phyloP scores from a whole-genome alignment of 225 moss, liverwort and hornwort genomes.

The Physcomitrium patens region DNA sequence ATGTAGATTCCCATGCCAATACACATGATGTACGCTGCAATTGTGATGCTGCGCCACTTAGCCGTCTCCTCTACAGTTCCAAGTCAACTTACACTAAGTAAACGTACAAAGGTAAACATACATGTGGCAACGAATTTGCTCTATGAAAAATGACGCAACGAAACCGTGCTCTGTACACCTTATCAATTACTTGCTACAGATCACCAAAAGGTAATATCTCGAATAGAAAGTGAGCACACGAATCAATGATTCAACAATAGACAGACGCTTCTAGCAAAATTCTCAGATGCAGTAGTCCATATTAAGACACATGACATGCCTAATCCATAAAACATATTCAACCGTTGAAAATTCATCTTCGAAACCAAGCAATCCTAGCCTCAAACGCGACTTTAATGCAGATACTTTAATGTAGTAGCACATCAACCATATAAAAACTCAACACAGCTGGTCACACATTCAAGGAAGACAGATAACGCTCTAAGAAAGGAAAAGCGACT shows the following conservation, averaged over 20 bases:
- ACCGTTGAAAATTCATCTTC: not conserved
- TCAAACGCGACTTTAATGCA: not conserved
- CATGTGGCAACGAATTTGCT: not conserved
- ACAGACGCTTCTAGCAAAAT: slow-evolving; percentile 8
- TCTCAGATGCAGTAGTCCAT: not conserved
- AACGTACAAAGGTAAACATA: not conserved
- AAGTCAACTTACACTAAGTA: slow-evolving; percentile 8
- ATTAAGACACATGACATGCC: slow-evolving; percentile 1
- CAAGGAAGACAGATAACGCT: not conserved
- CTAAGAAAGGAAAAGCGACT: not conserved
- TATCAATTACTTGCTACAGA: not conserved
- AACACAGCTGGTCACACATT: not conserved
- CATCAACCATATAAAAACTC: slow-evolving; percentile 4
- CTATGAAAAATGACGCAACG: not conserved
- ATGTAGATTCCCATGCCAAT: slow-evolving; percentile 51
- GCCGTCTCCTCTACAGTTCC: slow-evolving; percentile 44
- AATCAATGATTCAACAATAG: not conserved
- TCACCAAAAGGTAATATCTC: not conserved
- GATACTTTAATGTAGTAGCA: not conserved
- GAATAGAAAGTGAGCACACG: not conserved
- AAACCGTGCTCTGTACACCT: not conserved
- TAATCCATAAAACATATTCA: not conserved
- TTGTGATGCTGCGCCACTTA: slow-evolving; percentile 64
- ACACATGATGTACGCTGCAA: slow-evolving; percentile 59
- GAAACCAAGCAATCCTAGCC: not conserved